Conservation (phyloP, 2,329 filamentous ascomycete genomes). For the Alternaria solani region DNA sequence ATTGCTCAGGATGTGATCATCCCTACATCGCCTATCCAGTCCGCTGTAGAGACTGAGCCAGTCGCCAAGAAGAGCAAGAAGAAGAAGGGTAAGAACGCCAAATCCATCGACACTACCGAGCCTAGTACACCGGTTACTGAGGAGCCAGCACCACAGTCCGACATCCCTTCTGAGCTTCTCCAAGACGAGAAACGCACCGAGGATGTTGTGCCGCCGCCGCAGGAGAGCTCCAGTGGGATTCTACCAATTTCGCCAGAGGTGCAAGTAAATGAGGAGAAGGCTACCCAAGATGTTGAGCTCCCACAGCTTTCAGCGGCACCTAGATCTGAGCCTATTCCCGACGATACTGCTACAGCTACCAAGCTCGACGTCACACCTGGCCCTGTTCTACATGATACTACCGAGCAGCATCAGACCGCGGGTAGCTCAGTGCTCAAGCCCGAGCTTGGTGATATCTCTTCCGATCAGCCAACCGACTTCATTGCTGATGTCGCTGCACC, state of each 20-base stretch:
- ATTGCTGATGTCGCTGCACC: background rate
- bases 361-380: background rate
- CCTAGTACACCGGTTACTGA: constrained; percentile 16
- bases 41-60: constrained; percentile 10
- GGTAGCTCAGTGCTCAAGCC: background rate
- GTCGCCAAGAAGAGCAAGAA: constrained; percentile 34
- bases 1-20: constrained; percentile 11
- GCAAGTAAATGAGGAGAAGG: constrained; percentile 28
- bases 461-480: background rate
- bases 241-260: constrained; percentile 23
- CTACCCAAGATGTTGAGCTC: constrained; percentile 9
- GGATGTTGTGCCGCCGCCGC: background rate
- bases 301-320: background rate
- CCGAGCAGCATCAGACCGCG: background rate
- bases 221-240: constrained; percentile 1
- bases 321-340: background rate
- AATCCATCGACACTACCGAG: constrained; percentile 19
- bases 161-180: constrained; percentile 5
- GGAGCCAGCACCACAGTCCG: constrained; percentile 12
- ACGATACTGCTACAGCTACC: background rate
- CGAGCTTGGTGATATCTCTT: background rate
- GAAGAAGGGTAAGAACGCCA: constrained; percentile 37
- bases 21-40: constrained; percentile 2
- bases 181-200: constrained; percentile 8
- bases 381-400: background rate